A percentile compares a stretch with the other conserved stretches of the same genome.
Evolutionary conservation across 1,139 yeast species (phyloP).

Genomic region (Yamadazyma membranifaciens): DNA sequence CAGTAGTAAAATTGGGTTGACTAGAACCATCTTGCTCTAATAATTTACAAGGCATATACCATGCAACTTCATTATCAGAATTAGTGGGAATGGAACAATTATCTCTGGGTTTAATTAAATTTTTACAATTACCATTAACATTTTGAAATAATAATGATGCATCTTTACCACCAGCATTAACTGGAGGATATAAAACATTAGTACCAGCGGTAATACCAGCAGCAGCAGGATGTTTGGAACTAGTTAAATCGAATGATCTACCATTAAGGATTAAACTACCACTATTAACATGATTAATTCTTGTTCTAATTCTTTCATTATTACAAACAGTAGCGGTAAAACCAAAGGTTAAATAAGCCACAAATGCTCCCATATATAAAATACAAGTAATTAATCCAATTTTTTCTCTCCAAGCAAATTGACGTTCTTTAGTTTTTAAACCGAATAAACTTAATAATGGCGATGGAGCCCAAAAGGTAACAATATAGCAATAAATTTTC

Average conservation of each 20-base stretch:
- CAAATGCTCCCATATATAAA: conserved; percentile 68
- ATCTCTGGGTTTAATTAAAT: conserved; percentile 70
- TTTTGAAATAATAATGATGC: conserved; percentile 90
- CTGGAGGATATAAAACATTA: conserved; percentile 78
- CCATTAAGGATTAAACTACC: conserved; percentile 82
- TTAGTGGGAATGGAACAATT: conserved; percentile 69
- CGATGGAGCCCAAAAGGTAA: conserved; percentile 93
- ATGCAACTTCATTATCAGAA: conserved; percentile 67
- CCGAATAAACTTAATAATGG: conserved; percentile 73
- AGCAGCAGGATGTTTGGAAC: conserved; percentile 76
- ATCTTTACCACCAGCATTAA: conserved; percentile 86
- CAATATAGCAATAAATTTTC: conserved; percentile 73
- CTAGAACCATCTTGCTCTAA: conserved; percentile 70
- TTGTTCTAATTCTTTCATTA: conserved; percentile 47
- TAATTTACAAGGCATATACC: conserved; percentile 94
- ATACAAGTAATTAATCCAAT: conserved; percentile 80
- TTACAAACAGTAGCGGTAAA: conserved; percentile 84
- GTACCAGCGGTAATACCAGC: conserved; percentile 69
- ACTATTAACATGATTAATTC: conserved; percentile 53
- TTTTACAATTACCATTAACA: conserved; percentile 90
- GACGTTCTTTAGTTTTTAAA: conserved; percentile 74
- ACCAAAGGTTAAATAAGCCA: conserved; percentile 88
- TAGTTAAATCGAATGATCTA: conserved; percentile 67
- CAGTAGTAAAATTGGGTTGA: conserved; percentile 56
- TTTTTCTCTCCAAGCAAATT: conserved; percentile 96